Conservation (phyloP, 2,329 filamentous ascomycete species). For the Fusarium brachygibbosum region DNA sequence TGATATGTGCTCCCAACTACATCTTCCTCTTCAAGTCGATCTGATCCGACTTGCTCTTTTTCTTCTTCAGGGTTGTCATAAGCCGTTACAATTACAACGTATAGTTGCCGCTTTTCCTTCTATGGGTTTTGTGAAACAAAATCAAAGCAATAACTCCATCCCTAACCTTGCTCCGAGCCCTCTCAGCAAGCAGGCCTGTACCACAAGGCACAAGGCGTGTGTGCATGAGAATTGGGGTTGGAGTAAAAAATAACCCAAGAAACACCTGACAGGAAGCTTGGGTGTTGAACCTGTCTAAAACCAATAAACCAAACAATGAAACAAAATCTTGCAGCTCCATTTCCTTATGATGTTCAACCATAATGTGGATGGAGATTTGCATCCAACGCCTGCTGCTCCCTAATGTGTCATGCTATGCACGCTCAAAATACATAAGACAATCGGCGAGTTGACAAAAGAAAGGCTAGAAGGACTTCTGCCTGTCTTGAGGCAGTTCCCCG, state of each 20-base stretch:
- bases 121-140: conserved; percentile 49
- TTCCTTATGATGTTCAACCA: conserved; percentile 49
- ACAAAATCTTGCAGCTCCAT: conserved; percentile 45
- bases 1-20: conserved; percentile 46
- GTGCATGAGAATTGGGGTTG: conserved; percentile 7
- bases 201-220: conserved; percentile 9
- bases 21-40: conserved; percentile 33
- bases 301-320: conserved; percentile 44
- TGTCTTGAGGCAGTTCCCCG: conserved; percentile 19
- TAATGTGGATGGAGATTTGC: conserved; percentile 50
- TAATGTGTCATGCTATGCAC: conserved; percentile 55
- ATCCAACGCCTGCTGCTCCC: conserved; percentile 54
- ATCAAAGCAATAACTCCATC: conserved; percentile 45
- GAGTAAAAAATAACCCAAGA: conserved; percentile 45
- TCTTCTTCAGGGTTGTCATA: conserved; percentile 48
- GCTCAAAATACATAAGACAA: conserved; percentile 53
- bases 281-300: conserved; percentile 46
- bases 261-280: conserved; percentile 47
- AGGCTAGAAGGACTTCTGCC: conserved; percentile 41
- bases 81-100: conserved; percentile 54
- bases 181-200: conserved; percentile 22
- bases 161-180: conserved; percentile 27
- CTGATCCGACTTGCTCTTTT: conserved; percentile 34
- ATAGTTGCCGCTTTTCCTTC: conserved; percentile 52
- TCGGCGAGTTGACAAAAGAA: conserved; percentile 45